These are phyloP conservation scores for Aspergillus sclerotialis DNA, from an alignment of 2,329 filamentous ascomycete genomes.

Conservation along the genomic window DNA sequence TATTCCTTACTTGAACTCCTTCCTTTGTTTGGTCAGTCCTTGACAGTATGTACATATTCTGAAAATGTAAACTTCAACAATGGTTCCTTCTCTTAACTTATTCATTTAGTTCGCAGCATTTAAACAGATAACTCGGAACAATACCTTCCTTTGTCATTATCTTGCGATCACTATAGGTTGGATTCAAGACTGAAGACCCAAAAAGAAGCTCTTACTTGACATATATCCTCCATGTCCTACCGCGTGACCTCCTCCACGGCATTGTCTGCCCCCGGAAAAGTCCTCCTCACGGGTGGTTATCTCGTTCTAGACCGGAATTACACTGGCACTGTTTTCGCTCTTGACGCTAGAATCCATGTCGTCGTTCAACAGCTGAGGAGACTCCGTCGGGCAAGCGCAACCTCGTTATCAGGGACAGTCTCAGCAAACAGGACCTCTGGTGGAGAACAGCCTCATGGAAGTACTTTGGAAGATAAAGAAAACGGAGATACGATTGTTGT, in stretches of 20 bases:
- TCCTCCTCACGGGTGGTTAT: constrained; percentile 89
- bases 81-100: too few species aligned
- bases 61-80: too few species aligned
- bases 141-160: too few species aligned
- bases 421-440: constrained; percentile 4
- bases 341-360: constrained; percentile 58
- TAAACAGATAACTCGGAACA: too few species aligned
- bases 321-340: constrained; percentile 63
- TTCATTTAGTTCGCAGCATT: too few species aligned
- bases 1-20: too few species aligned
- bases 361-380: constrained; percentile 48
- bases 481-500: constrained; percentile 68
- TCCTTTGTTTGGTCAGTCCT: too few species aligned
- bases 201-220: too few species aligned
- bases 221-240: background rate
- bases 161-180: too few species aligned
- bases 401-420: constrained; percentile 10
- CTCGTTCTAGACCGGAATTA: constrained; percentile 84
- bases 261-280: constrained; percentile 91
- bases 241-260: constrained; percentile 34
- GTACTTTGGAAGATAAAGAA: constrained; percentile 55
- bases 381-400: constrained; percentile 14
- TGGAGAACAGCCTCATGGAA: too few species aligned
- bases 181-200: too few species aligned
- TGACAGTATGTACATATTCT: too few species aligned